A percentile compares a stretch with the other conserved stretches of the same genome.
phyloP scores from a whole-genome alignment of 164 flowering plant genomes.

The Pachysandra terminalis region DNA sequence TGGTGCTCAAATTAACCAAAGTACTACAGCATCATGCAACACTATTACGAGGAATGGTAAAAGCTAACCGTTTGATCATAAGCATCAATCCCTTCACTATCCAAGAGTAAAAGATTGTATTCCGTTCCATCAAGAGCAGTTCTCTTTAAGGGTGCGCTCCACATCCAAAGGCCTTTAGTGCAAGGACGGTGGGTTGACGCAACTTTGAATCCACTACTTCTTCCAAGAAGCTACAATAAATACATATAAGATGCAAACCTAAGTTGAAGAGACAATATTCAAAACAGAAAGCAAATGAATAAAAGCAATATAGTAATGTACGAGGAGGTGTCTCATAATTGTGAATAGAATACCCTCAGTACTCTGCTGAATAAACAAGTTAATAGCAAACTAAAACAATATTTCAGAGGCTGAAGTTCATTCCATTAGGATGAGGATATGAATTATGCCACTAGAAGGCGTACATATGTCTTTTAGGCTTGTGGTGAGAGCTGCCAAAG shows the following conservation, averaged over 20 bases:
- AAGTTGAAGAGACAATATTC: not conserved
- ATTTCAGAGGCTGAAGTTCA: too few relatives aligned
- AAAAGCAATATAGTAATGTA: too few relatives aligned
- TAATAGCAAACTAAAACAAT: too few relatives aligned
- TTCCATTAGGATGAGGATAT: not conserved
- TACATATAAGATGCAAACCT: slow-evolving; percentile 1
- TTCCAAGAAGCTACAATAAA: slow-evolving; percentile 80
- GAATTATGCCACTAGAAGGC: too few relatives aligned
- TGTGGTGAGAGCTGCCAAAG: too few relatives aligned
- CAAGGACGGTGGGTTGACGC: slow-evolving; percentile 97
- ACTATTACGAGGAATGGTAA: not conserved
- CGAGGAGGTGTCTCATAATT: too few relatives aligned
- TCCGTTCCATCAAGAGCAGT: slow-evolving; percentile 97
- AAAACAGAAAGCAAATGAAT: not conserved
- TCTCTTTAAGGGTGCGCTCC: slow-evolving; percentile 92
- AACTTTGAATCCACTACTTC: slow-evolving; percentile 97
- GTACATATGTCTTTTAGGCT: too few relatives aligned
- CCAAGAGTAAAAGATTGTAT: slow-evolving; percentile 84
- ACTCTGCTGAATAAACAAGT: too few relatives aligned
- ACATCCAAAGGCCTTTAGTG: slow-evolving; percentile 98
- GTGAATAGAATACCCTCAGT: too few relatives aligned
- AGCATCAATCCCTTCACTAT: slow-evolving; percentile 99
- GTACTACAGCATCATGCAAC: not conserved
- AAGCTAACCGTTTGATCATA: slow-evolving; percentile 92
- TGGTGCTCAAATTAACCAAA: not conserved